Conservation (phyloP, 495 filamentous ascomycete genomes). For the Chaetomium fimeti region DNA sequence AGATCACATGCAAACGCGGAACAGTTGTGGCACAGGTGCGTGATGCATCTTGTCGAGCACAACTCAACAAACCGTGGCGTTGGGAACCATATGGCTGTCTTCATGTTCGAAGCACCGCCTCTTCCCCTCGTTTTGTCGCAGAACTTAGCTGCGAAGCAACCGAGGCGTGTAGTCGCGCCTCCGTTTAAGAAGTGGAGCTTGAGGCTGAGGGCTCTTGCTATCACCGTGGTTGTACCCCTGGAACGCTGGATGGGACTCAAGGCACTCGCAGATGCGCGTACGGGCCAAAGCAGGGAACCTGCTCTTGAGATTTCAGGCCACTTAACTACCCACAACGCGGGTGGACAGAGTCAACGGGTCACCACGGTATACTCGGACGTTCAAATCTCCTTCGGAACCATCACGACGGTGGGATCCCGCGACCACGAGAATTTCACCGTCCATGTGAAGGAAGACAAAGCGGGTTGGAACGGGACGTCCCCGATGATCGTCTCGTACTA, state of each 20-base stretch:
- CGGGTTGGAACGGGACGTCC: constrained; percentile 38
- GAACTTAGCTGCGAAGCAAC: no score
- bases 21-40: not conserved
- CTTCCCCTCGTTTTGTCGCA: no score
- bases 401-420: constrained; percentile 28
- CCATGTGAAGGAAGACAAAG: constrained; percentile 24
- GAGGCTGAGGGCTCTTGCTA: constrained; percentile 36
- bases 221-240: constrained; percentile 41
- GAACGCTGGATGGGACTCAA: constrained; percentile 14
- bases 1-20: not conserved
- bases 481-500: constrained; percentile 44
- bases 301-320: not conserved
- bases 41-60: not conserved
- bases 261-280: not conserved
- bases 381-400: constrained; percentile 39
- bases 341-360: not conserved
- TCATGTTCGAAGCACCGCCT: not conserved
- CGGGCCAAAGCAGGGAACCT: not conserved
- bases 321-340: not conserved
- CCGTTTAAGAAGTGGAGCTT: constrained; percentile 34
- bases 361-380: constrained; percentile 30
- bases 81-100: no score
- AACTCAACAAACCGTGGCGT: no score
- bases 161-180: no score
- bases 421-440: constrained; percentile 29